phyloP scores from a whole-genome alignment of 495 filamentous ascomycete species.

The Daldinia grandis region DNA sequence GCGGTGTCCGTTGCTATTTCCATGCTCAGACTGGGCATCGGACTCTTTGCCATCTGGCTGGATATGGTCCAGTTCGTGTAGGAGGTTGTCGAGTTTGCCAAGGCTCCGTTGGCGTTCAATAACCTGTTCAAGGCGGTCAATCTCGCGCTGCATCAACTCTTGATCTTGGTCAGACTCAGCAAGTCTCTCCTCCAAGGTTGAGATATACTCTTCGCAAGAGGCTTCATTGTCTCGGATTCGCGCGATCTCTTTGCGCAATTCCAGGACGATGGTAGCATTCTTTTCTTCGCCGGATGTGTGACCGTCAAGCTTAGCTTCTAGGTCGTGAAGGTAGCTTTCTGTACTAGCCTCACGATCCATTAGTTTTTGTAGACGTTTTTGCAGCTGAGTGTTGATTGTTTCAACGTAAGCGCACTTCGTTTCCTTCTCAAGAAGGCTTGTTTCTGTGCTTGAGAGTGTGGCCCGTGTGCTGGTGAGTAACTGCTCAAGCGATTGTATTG shows the following conservation, averaged over 20 bases:
- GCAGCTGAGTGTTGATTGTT: slow-evolving; percentile 88
- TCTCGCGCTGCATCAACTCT: slow-evolving; percentile 95
- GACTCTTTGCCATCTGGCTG: slow-evolving; percentile 65
- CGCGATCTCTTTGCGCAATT: slow-evolving; percentile 89
- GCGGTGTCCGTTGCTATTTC: slow-evolving; percentile 55
- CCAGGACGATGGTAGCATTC: slow-evolving; percentile 81
- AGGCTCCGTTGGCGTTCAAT: slow-evolving; percentile 94
- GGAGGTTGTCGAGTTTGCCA: slow-evolving; percentile 89
- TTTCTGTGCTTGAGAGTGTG: slow-evolving; percentile 84
- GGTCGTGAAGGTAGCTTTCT: slow-evolving; percentile 88
- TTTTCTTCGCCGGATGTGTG: slow-evolving; percentile 93
- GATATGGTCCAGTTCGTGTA: slow-evolving; percentile 88
- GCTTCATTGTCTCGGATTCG: slow-evolving; percentile 91
- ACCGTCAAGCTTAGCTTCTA: slow-evolving; percentile 88
- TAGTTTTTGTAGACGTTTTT: slow-evolving; percentile 85
- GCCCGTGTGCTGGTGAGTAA: slow-evolving; percentile 89
- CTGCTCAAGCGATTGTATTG: slow-evolving; percentile 91
- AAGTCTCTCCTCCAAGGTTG: slow-evolving; percentile 92
- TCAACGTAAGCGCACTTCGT: slow-evolving; percentile 91
- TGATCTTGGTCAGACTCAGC: slow-evolving; percentile 96
- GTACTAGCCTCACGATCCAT: slow-evolving; percentile 89
- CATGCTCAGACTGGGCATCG: slow-evolving; percentile 46
- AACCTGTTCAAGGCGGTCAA: slow-evolving; percentile 92
- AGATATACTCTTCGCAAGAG: slow-evolving; percentile 93
- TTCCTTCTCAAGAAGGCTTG: slow-evolving; percentile 88